Evolutionary conservation across 2,329 filamentous ascomycete genomes (phyloP), one percentile per base, ranked within the genome.

Genomic region (Aspergillus sergii): DNA sequence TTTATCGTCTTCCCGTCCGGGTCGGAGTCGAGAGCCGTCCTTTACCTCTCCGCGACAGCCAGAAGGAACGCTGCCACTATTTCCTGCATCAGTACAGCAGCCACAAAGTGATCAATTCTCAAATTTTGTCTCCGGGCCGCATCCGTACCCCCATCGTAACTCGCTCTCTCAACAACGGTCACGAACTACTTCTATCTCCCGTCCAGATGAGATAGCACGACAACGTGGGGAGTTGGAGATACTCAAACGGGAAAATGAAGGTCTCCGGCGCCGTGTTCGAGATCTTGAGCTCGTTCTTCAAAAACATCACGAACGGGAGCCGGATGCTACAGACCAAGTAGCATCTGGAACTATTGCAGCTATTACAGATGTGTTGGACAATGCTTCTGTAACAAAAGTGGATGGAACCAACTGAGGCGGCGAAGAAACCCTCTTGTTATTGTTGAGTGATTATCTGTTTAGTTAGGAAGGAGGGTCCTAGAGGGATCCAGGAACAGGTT

Each of bases 161-260:
- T 75, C 75, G 8, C 63, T 69, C 8, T 75, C 74, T 3, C 75
- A 75, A 19, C 64, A 72, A 12, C 69, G 69, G 14, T 61, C 61
- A 26, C 74, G 75, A 8, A 73, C 76, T 3, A 66, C 70, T 14
- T 70, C 68, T 9, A 72, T 69, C 8, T 62, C 74, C 26, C 75
- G 81, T 23, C 79, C 78, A 55, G 81, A 83, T 58, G 81, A 83
- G 63, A 73, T 73, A 6, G 70, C 76, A 2, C 70, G 76, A 19
- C 79, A 82, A 45, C 75, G 77, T 26, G 74, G 75, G 39, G 81
- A 84, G 60, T 64, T 83, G 28, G 81, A 83, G 54, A 69, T 73
- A 1, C 74, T 81, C 39, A 80, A 78, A 65, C 73, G 76, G 12
- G 82, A 83, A 67, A 84, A 83, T 58, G 82, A 83, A 60, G 68